Evolutionary conservation across 1,139 yeast species (phyloP), one percentile per base, ranked within the genome.

Genomic region (Zygoascus meyerae): DNA sequence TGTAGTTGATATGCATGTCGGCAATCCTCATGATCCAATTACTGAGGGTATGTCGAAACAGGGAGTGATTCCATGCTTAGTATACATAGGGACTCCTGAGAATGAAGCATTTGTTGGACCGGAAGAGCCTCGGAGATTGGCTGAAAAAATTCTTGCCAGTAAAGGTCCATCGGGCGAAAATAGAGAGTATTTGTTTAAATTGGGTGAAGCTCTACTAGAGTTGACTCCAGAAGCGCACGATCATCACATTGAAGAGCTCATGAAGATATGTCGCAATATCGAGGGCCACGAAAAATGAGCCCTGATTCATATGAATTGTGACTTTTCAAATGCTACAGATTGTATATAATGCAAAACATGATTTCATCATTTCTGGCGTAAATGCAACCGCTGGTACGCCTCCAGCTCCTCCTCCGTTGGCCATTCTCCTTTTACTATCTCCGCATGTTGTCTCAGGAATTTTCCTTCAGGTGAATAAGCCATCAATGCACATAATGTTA

Each of bases 21-120:
- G 26, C 4, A 69, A 83, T 10, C 29, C 40, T 6, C 34, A 31
- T n/a, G 6, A 14, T 28, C 65, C 70, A n/a, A 60, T 64, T 2
- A 61, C 64, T 2, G 55, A 64, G 51, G 7, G 52, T 58, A n/a
- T 57, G 55, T 48, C 48, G 17, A 18, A 30, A 3, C 21, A 37
- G n/a, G 36, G 15, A 5, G 18, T 33, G 5, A 34, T 32, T 9
- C 75, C 74, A 1, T 81, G 95, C 39, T 68, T 71, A 37, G 87
- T 87, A 0, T 90, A 89, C 62, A 86, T 90, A 31, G 97, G 97
- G 0, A 84, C 90, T 2, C 76, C 82, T 1, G 83, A 78, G 14
- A 89, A 89, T 59, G 83, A 72, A 46, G 86, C 95, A 5, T 90
- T 87, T 62, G 72, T 86, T 1, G 97, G 97, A 0, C 94, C 95